Conservation (phyloP, 2,329 filamentous ascomycete species). For the Talaromyces islandicus region DNA sequence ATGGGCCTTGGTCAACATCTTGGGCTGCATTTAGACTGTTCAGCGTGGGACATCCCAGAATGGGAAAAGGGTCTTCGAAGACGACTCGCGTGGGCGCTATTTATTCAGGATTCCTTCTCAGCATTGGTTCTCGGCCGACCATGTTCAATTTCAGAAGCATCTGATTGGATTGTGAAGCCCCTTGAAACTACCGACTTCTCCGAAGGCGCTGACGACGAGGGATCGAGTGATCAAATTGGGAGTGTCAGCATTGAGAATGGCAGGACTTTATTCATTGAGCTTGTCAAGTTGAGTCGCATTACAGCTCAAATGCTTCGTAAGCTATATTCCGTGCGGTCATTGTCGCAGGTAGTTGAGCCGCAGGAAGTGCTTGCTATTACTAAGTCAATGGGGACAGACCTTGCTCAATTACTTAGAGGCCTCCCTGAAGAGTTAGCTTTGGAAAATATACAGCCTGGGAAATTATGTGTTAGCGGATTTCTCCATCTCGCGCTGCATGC, state of each 20-base stretch:
- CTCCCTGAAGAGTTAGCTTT: constrained; percentile 5
- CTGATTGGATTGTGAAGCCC: constrained; percentile 7
- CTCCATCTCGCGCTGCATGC: constrained; percentile 9
- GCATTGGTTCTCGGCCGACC: constrained; percentile 6
- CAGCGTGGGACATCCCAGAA: constrained; percentile 55
- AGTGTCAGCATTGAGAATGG: constrained; percentile 10
- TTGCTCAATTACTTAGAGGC: not conserved
- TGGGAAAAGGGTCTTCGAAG: constrained; percentile 60
- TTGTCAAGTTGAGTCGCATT: constrained; percentile 4
- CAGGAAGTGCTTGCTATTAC: constrained; percentile 8
- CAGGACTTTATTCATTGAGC: constrained; percentile 2
- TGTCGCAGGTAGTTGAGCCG: constrained; percentile 1
- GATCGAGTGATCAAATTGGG: constrained; percentile 1
- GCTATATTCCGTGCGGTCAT: constrained; percentile 5
- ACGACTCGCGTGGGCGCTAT: constrained; percentile 59
- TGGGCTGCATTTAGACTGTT: constrained; percentile 57
- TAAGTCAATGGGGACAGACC: constrained; percentile 7
- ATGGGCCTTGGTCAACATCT: constrained; percentile 55
- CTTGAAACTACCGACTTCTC: constrained; percentile 5
- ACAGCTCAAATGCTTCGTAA: constrained; percentile 4
- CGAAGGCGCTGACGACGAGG: constrained; percentile 5
- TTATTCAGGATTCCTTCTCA: constrained; percentile 52
- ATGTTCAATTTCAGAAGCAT: constrained; percentile 3
- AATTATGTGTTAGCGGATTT: constrained; percentile 4
- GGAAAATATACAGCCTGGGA: constrained; percentile 6